Evolutionary conservation across 2,329 filamentous ascomycete genomes (phyloP).

Genomic region (Stromatinia cepivora): DNA sequence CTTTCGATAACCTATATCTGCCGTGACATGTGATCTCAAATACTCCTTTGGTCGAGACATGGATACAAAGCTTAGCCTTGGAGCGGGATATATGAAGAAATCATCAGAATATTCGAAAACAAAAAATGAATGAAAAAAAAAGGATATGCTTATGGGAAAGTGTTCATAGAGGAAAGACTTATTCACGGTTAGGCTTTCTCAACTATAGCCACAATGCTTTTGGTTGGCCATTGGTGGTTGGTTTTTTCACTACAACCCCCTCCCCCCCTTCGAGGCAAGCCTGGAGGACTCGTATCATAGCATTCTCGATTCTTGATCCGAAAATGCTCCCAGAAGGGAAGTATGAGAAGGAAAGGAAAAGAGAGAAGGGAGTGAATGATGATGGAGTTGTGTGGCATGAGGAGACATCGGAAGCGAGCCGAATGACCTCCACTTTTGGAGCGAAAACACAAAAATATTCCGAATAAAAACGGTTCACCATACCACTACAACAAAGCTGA

Average conservation of each 20-base stretch:
- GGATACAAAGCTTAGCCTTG: neutral
- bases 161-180: neutral
- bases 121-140: neutral
- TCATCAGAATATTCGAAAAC: neutral
- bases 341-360: conserved; percentile 40
- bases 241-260: neutral
- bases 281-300: conserved; percentile 6
- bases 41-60: neutral
- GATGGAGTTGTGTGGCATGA: neutral
- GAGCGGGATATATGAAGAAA: neutral
- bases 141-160: neutral
- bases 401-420: neutral
- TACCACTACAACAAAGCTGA: neutral
- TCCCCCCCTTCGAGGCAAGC: neutral
- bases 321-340: conserved; percentile 41
- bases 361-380: neutral
- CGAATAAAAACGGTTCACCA: neutral
- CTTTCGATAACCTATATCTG: too few species aligned
- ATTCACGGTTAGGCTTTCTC: neutral
- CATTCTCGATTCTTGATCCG: conserved; percentile 38
- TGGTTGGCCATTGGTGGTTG: neutral
- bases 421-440: neutral
- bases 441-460: too few species aligned
- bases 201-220: neutral
- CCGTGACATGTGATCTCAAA: neutral